Conservation (phyloP, 768 basidiomycete species). For the Mycena crocata region DNA sequence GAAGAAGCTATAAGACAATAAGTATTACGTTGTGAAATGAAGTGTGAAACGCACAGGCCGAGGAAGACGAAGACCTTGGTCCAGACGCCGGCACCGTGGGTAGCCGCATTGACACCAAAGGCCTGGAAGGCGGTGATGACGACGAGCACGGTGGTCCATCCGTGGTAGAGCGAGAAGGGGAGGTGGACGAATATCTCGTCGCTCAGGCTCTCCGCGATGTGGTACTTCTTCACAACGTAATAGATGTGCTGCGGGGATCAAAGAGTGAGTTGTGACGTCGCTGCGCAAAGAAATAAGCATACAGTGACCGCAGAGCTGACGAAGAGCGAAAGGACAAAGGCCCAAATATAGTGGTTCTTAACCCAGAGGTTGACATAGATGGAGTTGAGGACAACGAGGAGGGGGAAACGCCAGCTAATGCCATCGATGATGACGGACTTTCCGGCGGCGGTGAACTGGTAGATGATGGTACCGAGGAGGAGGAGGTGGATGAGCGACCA, state of each 20-base stretch:
- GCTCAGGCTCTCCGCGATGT: slow-evolving; percentile 67
- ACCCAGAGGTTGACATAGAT: slow-evolving; percentile 92
- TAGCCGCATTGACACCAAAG: slow-evolving; percentile 82
- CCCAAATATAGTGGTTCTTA: slow-evolving; percentile 77
- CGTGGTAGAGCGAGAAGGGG: slow-evolving; percentile 96
- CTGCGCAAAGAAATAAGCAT: slow-evolving; percentile 25
- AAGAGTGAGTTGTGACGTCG: slow-evolving; percentile 43
- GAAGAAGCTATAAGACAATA: slow-evolving; percentile 72
- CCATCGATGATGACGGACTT: slow-evolving; percentile 87
- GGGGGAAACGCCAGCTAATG: slow-evolving; percentile 91
- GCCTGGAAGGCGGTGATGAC: slow-evolving; percentile 88
- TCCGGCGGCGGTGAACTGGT: slow-evolving; percentile 85
- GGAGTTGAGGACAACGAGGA: slow-evolving; percentile 88
- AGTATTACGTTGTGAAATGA: slow-evolving; percentile 1
- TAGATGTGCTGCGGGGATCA: slow-evolving; percentile 80
- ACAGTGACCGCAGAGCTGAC: slow-evolving; percentile 79
- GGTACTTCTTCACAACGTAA: slow-evolving; percentile 92
- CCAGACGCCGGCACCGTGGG: slow-evolving; percentile 81
- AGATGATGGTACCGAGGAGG: slow-evolving; percentile 90
- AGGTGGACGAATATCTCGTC: slow-evolving; percentile 95
- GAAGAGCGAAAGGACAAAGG: slow-evolving; percentile 90
- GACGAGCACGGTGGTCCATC: slow-evolving; percentile 89
- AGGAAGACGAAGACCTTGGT: slow-evolving; percentile 97
- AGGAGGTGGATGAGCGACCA: slow-evolving; percentile 94
- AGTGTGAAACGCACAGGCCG: slow-evolving; percentile 62